A percentile compares a stretch with the other conserved stretches of the same genome.
phyloP scores from a whole-genome alignment of 352 stramenopile genomes.

The Pythium vanterpoolii region DNA sequence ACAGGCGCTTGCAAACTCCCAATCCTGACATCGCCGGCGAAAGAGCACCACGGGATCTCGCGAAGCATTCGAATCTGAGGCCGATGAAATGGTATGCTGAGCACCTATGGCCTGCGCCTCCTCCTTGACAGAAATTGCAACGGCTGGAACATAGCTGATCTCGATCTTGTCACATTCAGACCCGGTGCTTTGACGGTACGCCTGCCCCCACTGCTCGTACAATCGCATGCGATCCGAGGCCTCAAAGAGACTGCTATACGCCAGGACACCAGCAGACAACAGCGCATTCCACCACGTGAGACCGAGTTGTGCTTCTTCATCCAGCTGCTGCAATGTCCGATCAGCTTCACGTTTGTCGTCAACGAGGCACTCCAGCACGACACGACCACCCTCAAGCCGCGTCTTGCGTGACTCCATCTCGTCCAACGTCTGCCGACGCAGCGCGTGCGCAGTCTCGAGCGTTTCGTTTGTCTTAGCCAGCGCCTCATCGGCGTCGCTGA shows the following conservation, averaged over 20 bases:
- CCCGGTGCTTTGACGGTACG: neutral
- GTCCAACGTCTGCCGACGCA: slow-evolving; percentile 27
- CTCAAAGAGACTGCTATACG: slow-evolving; percentile 31
- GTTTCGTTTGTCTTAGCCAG: slow-evolving; percentile 21
- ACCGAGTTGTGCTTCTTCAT: slow-evolving; percentile 23
- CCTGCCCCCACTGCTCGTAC: slow-evolving; percentile 19
- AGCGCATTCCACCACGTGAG: slow-evolving; percentile 55
- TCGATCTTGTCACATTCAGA: neutral
- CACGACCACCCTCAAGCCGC: slow-evolving; percentile 28
- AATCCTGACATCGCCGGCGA: slow-evolving; percentile 1
- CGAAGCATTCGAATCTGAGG: neutral
- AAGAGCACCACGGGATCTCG: slow-evolving; percentile 7
- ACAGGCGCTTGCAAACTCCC: slow-evolving; percentile 28
- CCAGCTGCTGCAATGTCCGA: slow-evolving; percentile 5
- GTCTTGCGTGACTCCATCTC: slow-evolving; percentile 37
- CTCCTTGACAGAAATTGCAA: slow-evolving; percentile 1
- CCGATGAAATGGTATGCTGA: too few species aligned
- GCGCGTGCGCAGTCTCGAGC: slow-evolving; percentile 25
- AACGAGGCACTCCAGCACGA: slow-evolving; percentile 33
- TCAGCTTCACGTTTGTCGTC: slow-evolving; percentile 33
- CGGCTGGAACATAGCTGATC: neutral
- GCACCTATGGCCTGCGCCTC: neutral
- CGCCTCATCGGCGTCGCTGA: slow-evolving; percentile 41
- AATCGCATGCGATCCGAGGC: slow-evolving; percentile 14
- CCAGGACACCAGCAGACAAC: slow-evolving; percentile 36